Percentiles rank a stretch among this genome's conserved stretches.
Conservation (phyloP, 23 red algal genomes). For the Gracilaria domingensis region DNA sequence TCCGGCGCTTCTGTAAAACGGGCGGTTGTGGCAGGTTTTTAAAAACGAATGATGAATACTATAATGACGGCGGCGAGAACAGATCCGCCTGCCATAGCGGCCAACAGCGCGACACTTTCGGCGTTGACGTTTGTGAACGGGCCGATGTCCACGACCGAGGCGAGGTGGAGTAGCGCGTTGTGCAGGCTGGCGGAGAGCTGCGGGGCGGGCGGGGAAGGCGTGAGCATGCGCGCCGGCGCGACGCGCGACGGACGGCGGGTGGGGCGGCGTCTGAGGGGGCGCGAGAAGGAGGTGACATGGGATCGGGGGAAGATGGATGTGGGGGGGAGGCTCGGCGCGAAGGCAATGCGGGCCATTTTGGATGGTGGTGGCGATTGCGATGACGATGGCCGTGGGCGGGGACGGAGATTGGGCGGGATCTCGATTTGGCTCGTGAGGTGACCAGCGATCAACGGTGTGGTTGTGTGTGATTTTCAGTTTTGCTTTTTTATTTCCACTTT, state of each 20-base stretch:
- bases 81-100: slow-evolving; percentile 51
- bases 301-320: not conserved
- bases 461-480: too few relatives aligned
- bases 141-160: slow-evolving; percentile 55
- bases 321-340: not conserved
- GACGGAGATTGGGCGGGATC: not conserved
- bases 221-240: not conserved
- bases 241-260: not conserved
- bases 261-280: not conserved
- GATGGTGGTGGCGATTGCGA: not conserved
- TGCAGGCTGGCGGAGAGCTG: not conserved
- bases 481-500: too few relatives aligned
- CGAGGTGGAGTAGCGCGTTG: slow-evolving; percentile 5
- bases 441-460: not conserved
- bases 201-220: not conserved
- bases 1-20: slow-evolving; percentile 39
- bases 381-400: not conserved
- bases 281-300: not conserved
- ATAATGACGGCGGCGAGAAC: slow-evolving; percentile 50
- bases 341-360: not conserved
- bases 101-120: slow-evolving; percentile 43
- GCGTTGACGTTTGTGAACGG: slow-evolving; percentile 67
- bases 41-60: slow-evolving; percentile 57
- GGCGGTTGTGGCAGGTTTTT: not conserved
- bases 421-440: not conserved